Evolutionary conservation across 1,284 basidiomycete genomes (phyloP).

Genomic region (Rhodotorula sp.): DNA sequence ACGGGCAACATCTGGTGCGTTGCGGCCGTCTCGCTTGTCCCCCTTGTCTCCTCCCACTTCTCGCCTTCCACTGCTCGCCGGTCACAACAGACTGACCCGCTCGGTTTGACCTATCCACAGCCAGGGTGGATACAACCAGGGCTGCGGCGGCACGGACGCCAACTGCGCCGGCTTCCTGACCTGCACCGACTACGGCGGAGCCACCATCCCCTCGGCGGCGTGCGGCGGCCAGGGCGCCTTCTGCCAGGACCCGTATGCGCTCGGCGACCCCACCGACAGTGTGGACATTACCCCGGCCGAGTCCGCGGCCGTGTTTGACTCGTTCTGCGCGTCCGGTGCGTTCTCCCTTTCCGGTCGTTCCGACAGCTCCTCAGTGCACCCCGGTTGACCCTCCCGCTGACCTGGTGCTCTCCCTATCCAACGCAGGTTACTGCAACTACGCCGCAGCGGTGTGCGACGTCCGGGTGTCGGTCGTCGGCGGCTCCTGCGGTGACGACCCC

Average conservation of each 20-base stretch:
- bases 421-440: conserved; percentile 7
- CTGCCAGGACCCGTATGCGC: conserved; percentile 21
- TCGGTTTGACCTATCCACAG: background rate
- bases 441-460: conserved; percentile 12
- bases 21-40: too few species aligned
- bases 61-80: too few species aligned
- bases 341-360: background rate
- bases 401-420: background rate
- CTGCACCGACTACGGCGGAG: background rate
- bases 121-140: conserved; percentile 14
- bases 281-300: conserved; percentile 1
- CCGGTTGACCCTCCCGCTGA: too few species aligned
- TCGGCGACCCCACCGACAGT: background rate
- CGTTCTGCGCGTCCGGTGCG: conserved; percentile 14
- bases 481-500: conserved; percentile 19
- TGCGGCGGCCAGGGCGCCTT: conserved; percentile 20
- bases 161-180: conserved; percentile 24
- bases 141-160: conserved; percentile 14
- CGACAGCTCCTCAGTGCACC: too few species aligned
- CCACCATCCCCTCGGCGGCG: background rate
- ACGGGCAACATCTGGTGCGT: background rate
- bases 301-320: conserved; percentile 15
- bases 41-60: too few species aligned
- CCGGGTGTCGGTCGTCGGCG: conserved; percentile 14
- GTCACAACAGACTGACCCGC: too few species aligned